Conservation (phyloP, 148 eudicot species). For the Vaccinium macrocarpon region DNA sequence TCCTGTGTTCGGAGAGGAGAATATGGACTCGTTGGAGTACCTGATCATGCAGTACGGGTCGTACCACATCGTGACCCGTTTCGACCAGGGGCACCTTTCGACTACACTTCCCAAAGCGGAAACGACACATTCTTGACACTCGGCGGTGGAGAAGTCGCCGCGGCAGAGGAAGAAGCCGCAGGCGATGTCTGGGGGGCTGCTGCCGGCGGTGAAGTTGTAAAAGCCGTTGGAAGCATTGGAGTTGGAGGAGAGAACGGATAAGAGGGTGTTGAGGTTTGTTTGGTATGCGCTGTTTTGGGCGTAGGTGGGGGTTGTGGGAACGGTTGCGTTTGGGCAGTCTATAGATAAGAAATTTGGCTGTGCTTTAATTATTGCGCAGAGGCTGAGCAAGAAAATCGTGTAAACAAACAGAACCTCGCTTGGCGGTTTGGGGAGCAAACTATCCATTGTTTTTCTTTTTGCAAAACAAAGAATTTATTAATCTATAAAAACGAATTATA, state of each 20-base stretch:
- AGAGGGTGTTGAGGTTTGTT: slow-evolving; percentile 20
- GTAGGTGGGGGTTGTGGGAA: background rate
- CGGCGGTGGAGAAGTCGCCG: slow-evolving; percentile 5
- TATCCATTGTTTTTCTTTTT: too few relatives aligned
- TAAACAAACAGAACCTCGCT: background rate
- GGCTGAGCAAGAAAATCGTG: background rate
- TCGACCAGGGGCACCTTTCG: slow-evolving; percentile 9
- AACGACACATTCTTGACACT: slow-evolving; percentile 23
- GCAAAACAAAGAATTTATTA: too few relatives aligned
- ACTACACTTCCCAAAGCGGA: background rate
- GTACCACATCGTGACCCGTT: slow-evolving; percentile 23
- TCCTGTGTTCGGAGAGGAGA: slow-evolving; percentile 6
- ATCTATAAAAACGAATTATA: too few relatives aligned
- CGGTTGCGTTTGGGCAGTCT: background rate
- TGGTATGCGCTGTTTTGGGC: background rate
- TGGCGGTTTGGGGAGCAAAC: background rate
- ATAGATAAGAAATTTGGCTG: background rate
- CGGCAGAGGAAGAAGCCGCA: slow-evolving; percentile 36
- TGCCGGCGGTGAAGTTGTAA: slow-evolving; percentile 11
- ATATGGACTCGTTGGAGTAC: slow-evolving; percentile 26
- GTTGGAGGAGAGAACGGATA: slow-evolving; percentile 10
- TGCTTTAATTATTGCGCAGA: background rate
- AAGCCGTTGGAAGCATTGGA: background rate
- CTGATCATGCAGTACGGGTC: background rate
- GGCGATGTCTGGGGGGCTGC: background rate